Evolutionary conservation across 306 rosid species (phyloP).

Genomic region (Quillaja saponaria): DNA sequence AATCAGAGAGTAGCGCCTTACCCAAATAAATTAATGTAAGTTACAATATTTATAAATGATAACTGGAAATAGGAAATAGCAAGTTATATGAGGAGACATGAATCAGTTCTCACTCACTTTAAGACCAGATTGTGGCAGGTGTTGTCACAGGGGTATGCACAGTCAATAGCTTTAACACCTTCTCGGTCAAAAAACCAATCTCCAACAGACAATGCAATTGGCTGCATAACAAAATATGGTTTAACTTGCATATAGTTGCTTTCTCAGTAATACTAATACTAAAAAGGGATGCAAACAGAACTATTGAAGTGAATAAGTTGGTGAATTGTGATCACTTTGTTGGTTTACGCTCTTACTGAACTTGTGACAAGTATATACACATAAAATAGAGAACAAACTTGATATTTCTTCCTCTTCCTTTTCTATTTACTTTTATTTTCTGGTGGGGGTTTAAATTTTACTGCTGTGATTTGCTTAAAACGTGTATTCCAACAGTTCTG

Average conservation of each 20-base stretch:
- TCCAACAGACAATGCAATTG: constrained; percentile 78
- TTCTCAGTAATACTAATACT: constrained; percentile 8
- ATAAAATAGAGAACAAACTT: too few relatives aligned
- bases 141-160: constrained; percentile 86
- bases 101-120: constrained; percentile 60
- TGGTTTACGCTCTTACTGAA: too few relatives aligned
- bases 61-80: constrained; percentile 18
- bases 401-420: too few relatives aligned
- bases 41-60: constrained; percentile 32
- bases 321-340: too few relatives aligned
- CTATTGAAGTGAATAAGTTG: constrained; percentile 19
- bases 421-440: too few relatives aligned
- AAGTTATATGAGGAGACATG: constrained; percentile 21
- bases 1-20: constrained; percentile 8
- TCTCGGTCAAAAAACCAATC: constrained; percentile 78
- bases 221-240: constrained; percentile 45
- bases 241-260: neutral
- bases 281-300: neutral
- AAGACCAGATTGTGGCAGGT: constrained; percentile 78
- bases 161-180: constrained; percentile 68
- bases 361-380: too few relatives aligned
- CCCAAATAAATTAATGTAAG: constrained; percentile 27
- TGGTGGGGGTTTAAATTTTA: too few relatives aligned
- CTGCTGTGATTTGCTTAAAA: too few relatives aligned
- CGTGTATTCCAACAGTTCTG: constrained; percentile 2